These are phyloP conservation scores for Cylindrotheca fusiformis DNA, from an alignment of 108 stramenopile genomes.

Conservation along the genomic window DNA sequence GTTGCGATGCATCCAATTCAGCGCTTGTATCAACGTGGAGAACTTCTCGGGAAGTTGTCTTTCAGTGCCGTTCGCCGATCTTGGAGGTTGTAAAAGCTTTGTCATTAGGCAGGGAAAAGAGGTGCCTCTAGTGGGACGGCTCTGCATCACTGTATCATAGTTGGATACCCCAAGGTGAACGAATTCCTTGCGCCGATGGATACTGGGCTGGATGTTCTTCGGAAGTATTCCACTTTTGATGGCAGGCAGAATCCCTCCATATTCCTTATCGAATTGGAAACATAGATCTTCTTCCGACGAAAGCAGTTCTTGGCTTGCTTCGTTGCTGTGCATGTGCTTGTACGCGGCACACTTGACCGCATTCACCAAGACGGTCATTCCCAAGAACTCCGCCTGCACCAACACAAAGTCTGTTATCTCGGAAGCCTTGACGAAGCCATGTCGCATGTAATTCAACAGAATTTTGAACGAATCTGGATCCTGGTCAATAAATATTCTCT, in stretches of 20 bases:
- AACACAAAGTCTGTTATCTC: conserved; percentile 1
- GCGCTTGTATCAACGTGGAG: neutral
- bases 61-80: no score
- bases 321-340: neutral
- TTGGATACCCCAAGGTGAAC: neutral
- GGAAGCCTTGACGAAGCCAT: conserved; percentile 1
- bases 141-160: neutral
- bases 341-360: conserved; percentile 6
- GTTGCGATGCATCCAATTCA: neutral
- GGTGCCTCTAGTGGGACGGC: neutral
- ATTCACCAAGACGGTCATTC: neutral
- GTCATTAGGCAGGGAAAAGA: neutral
- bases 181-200: neutral
- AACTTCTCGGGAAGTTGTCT: neutral
- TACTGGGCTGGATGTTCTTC: conserved; percentile 4
- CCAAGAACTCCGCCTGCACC: conserved; percentile 7
- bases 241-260: conserved; percentile 4
- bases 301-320: neutral
- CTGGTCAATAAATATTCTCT: conserved; percentile 4
- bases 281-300: neutral
- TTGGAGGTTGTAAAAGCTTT: neutral
- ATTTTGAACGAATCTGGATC: conserved; percentile 12
- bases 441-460: conserved; percentile 11
- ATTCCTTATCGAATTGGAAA: neutral
- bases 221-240: conserved; percentile 4